Evolutionary conservation across 768 basidiomycete genomes (phyloP), one percentile per base, ranked within the genome.

Genomic region (Trametes villosa): DNA sequence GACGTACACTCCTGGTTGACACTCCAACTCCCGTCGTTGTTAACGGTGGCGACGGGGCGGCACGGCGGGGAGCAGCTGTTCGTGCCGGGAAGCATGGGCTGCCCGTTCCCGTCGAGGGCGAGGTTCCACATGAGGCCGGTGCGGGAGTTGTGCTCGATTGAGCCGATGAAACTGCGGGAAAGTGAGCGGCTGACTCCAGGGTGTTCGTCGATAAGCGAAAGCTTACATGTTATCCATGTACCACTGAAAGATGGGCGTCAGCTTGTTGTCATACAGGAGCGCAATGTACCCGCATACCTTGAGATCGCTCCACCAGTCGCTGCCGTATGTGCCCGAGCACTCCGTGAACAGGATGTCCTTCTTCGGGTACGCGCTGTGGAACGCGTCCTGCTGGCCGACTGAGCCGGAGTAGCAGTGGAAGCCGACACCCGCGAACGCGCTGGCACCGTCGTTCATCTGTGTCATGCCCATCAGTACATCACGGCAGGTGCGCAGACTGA

Each of bases 291-390:
- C 2, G 18, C 72, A 6, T 61, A 85, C 88, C 80, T 91, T 91
- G 72, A 91, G 86, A 65, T 91, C 88, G 48, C 75, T 76, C 90
- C 90, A 92, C 89, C 89, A 92, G 68, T 91, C 87, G 9, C 82
- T 81, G 15, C 87, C 86, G 55, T 82, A 71, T 0, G 80, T 84
- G 7, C 90, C 89, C 1, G 83, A 72, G 67, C 91, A 91, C 71
- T 92, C 89, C 66, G 75, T 81, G 60, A 81, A 75, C 72, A 78
- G 80, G 18, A 83, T 76, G 77, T 81, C 84, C 75, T 88, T 88
- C 59, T 70, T 70, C 1, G 87, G 86, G 61, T 76, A 88, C 12
- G 77, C 77, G 42, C 75, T 74, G 29, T 84, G 81, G 73, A 89
- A 91, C 1, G 70, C 67, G 42, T 81, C 78, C 70, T 90, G 88